Evolutionary conservation across 768 basidiomycete genomes (phyloP).

Genomic region (Pleurotus salmoneostramineus): DNA sequence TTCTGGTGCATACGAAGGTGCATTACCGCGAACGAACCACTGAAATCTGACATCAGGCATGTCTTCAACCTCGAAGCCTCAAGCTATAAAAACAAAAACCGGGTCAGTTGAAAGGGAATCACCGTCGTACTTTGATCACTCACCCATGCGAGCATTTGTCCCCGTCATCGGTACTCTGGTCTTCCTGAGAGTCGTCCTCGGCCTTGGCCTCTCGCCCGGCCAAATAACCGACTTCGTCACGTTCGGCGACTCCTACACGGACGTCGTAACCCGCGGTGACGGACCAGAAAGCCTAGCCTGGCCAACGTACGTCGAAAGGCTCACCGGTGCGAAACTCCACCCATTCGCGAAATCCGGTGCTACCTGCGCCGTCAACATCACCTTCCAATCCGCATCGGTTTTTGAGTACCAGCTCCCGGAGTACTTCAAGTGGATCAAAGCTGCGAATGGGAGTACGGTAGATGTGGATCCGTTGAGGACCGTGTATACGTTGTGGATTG

Average conservation of each 20-base stretch:
- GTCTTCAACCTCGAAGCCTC: too few species aligned
- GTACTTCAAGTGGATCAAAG: slow-evolving; percentile 35
- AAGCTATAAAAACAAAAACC: too few species aligned
- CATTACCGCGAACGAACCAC: too few species aligned
- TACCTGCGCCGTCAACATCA: slow-evolving; percentile 62
- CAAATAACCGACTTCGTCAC: slow-evolving; percentile 65
- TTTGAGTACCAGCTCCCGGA: slow-evolving; percentile 55
- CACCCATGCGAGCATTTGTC: too few species aligned
- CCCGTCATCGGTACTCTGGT: too few species aligned
- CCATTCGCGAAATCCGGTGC: slow-evolving; percentile 62
- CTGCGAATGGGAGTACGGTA: slow-evolving; percentile 33
- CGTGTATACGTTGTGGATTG: slow-evolving; percentile 65
- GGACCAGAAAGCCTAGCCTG: slow-evolving; percentile 41
- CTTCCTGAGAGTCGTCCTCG: not conserved
- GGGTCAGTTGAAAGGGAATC: too few species aligned
- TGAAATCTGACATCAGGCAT: too few species aligned
- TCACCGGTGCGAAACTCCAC: slow-evolving; percentile 48
- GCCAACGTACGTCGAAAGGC: slow-evolving; percentile 58
- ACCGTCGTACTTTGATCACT: too few species aligned
- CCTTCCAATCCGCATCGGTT: slow-evolving; percentile 52
- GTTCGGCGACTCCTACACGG: slow-evolving; percentile 67
- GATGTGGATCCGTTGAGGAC: slow-evolving; percentile 40
- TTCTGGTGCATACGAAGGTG: too few species aligned
- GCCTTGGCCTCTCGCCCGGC: not conserved
- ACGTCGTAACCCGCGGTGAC: slow-evolving; percentile 36